Evolutionary conservation across 140 eudicot species (phyloP).

Genomic region (Erigeron philadelphicus): DNA sequence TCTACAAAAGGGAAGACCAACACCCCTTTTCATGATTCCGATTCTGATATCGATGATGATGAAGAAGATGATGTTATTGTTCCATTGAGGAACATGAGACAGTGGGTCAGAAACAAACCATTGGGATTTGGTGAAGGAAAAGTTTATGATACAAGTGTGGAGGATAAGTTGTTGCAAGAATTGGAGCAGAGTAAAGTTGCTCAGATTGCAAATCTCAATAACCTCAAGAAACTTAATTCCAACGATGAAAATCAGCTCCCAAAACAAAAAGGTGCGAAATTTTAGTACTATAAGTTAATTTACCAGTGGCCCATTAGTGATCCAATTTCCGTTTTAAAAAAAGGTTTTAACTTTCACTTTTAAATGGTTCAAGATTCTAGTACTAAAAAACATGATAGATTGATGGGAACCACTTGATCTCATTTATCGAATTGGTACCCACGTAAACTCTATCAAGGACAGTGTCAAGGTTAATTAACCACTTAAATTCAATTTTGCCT

Average conservation of each 20-base stretch:
- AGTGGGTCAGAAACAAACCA: constrained; percentile 62
- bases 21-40: constrained; percentile 26
- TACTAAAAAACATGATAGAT: too few species aligned
- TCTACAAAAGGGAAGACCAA: constrained; percentile 29
- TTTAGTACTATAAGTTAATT: too few species aligned
- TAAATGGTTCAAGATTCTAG: too few species aligned
- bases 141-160: constrained; percentile 75
- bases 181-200: constrained; percentile 69
- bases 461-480: too few species aligned
- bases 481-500: too few species aligned
- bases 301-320: too few species aligned
- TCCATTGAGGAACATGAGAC: constrained; percentile 54
- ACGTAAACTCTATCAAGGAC: too few species aligned
- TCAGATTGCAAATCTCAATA: constrained; percentile 67
- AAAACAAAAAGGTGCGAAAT: constrained; percentile 42
- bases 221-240: constrained; percentile 47
- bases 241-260: constrained; percentile 33
- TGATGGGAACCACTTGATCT: too few species aligned
- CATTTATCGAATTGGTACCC: too few species aligned
- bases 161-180: constrained; percentile 73
- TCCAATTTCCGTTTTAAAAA: too few species aligned
- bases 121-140: constrained; percentile 89
- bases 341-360: too few species aligned
- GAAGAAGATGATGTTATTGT: constrained; percentile 42
- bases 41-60: constrained; percentile 15